Evolutionary conservation across 441 rosid genomes (phyloP).

Genomic region (Sinapis alba): DNA sequence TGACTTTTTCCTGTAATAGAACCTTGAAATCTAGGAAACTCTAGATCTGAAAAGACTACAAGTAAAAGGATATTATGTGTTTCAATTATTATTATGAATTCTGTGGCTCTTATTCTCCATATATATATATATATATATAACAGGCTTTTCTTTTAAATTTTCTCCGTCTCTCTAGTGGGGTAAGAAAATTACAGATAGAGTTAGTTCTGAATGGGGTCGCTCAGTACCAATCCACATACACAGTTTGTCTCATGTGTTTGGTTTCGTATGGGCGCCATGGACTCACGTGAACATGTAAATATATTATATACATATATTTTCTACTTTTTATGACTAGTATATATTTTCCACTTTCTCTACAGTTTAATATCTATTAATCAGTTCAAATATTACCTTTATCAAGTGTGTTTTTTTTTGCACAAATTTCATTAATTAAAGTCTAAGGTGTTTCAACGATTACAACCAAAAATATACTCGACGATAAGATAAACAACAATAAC

Average conservation of each 20-base stretch:
- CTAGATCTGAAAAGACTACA: conserved; percentile 38
- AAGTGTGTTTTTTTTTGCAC: not conserved
- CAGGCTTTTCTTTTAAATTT: not conserved
- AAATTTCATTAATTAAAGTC: too few species aligned
- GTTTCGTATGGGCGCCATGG: conserved; percentile 42
- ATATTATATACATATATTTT: not conserved
- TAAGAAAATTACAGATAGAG: conserved; percentile 51
- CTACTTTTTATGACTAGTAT: not conserved
- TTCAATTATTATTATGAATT: conserved; percentile 28
- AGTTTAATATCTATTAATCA: not conserved
- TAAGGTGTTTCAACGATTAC: too few species aligned
- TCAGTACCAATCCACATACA: conserved; percentile 49
- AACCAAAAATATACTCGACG: too few species aligned
- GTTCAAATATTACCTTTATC: not conserved
- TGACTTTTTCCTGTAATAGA: conserved; percentile 25
- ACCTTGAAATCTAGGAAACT: conserved; percentile 37
- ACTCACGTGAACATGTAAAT: conserved; percentile 68
- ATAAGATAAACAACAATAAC: too few species aligned
- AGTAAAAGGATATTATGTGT: conserved; percentile 25
- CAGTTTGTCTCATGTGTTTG: conserved; percentile 50
- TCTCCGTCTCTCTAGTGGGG: conserved; percentile 18
- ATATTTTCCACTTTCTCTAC: conserved; percentile 6
- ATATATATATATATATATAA: not conserved
- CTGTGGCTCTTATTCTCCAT: conserved; percentile 44
- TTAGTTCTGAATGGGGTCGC: conserved; percentile 41